These are phyloP conservation scores for Daldinia grandis DNA, from an alignment of 495 filamentous ascomycete genomes.

Conservation along the genomic window DNA sequence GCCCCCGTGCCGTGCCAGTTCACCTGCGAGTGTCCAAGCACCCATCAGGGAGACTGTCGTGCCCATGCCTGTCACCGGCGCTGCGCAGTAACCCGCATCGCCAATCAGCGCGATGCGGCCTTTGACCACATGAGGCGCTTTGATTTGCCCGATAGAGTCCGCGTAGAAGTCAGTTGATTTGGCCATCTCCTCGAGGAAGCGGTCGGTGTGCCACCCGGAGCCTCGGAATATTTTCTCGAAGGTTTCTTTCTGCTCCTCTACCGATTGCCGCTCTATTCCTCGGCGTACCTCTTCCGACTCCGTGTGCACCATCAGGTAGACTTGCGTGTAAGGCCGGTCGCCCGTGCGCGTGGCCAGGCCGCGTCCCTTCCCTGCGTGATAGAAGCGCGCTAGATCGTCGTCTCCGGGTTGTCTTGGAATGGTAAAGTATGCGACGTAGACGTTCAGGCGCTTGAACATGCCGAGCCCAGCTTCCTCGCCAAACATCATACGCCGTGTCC, in stretches of 20 bases:
- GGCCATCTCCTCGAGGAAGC: conserved; percentile 33
- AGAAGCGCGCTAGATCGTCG: conserved; percentile 35
- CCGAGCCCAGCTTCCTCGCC: conserved; percentile 33
- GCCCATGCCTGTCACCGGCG: conserved; percentile 57
- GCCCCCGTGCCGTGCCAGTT: conserved; percentile 52
- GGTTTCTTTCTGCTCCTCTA: conserved; percentile 22
- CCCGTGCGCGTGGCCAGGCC: conserved; percentile 16
- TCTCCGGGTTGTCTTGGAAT: conserved; percentile 6
- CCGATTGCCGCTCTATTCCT: conserved; percentile 14
- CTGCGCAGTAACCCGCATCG: conserved; percentile 61
- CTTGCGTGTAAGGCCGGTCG: conserved; percentile 31
- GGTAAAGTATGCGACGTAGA: conserved; percentile 35
- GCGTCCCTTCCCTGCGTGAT: conserved; percentile 27
- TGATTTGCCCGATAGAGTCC: conserved; percentile 57
- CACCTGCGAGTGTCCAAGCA: conserved; percentile 62
- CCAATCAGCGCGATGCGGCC: conserved; percentile 59
- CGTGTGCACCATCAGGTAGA: conserved; percentile 34
- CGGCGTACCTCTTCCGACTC: conserved; percentile 33
- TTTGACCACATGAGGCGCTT: conserved; percentile 44
- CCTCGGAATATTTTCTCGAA: conserved; percentile 30
- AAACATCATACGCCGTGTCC: conserved; percentile 52
- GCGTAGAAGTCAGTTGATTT: conserved; percentile 42
- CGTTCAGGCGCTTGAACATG: conserved; percentile 25
- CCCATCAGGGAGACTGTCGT: conserved; percentile 57
- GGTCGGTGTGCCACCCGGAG: conserved; percentile 29